Base-by-base conservation (phyloP, 192 early-diverging fungal species). In the Rhizoclosmatium globosum region DNA sequence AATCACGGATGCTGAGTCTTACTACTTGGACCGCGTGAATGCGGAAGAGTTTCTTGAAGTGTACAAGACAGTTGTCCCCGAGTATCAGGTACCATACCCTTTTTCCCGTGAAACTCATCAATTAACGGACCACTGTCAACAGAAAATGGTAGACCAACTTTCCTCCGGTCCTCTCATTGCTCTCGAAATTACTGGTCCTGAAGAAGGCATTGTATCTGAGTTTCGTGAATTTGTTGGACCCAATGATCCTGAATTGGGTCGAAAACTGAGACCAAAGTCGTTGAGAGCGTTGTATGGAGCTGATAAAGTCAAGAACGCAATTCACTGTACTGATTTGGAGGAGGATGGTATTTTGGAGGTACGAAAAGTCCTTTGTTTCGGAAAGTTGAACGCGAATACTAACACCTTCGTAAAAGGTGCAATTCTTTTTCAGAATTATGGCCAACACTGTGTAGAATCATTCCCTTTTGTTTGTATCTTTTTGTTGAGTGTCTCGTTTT, bases 21-120 rank as follows among this genome's bases (percentile, higher is more conserved):
- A 85, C 43, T 79, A 81, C 64, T 77, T 91, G 58, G 86, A 91
- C 17, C 64, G 71, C 6, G 68, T 82, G 15, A 88, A 90, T 69
- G 90, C 85, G 21, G 85, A 89, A 64, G 90, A 91, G 67, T 91
- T 91, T 68, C 64, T 91, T 23, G 89, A 91, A 76, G 82, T 91
- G 6, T 91, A 91, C 71, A 90, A 89, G 67, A 89, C 87, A 1
- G 85, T 91, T 46, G 75, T 90, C 45, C 85, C 87, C 9, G 89
- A 90, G 44, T 90, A 90, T 67, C 83, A 90, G 64, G 85, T 85
- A 76, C 41, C 71, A 75, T 1, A 9, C 6, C 31, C 56, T 42
- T 45, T 1, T 17, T 17, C 62, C 3, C n/a, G n/a, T n/a, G n/a
- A n/a, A n/a, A 13, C 61, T 38, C 58, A 2, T 47, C 19, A 9